A percentile compares a stretch with the other conserved stretches of the same genome.
These are phyloP conservation scores for Hymenoscyphus fraxineus DNA, from an alignment of 2,329 filamentous ascomycete species.

Conservation along the genomic window DNA sequence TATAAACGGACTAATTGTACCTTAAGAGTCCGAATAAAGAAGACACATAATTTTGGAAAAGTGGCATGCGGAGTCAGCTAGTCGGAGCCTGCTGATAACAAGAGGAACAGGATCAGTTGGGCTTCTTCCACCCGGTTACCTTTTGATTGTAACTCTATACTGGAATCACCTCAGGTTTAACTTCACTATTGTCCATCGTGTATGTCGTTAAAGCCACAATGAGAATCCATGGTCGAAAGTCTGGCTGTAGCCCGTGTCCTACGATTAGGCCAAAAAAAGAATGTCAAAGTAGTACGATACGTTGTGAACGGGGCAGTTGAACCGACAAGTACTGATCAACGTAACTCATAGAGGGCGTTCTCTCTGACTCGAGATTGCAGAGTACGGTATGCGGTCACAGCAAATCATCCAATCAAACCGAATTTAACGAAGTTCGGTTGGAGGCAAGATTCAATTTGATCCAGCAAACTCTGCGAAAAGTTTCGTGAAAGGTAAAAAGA, in stretches of 20 bases:
- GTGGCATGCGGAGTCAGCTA: slow-evolving; percentile 13
- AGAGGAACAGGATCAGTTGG: slow-evolving; percentile 22
- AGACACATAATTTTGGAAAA: slow-evolving; percentile 10
- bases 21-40: slow-evolving; percentile 8
- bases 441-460: too few species aligned
- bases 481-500: too few species aligned
- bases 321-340: background rate
- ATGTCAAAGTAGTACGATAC: slow-evolving; percentile 22
- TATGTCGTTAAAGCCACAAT: slow-evolving; percentile 27
- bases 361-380: too few species aligned
- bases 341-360: too few species aligned
- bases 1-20: slow-evolving; percentile 20
- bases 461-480: too few species aligned
- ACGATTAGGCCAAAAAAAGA: slow-evolving; percentile 20
- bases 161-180: slow-evolving; percentile 11
- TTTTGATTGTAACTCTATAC: background rate
- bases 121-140: slow-evolving; percentile 4
- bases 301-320: slow-evolving; percentile 24
- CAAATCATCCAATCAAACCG: too few species aligned
- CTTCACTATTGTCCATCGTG: slow-evolving; percentile 22
- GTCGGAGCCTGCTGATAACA: slow-evolving; percentile 22
- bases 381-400: too few species aligned
- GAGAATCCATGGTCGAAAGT: slow-evolving; percentile 24
- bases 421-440: too few species aligned
- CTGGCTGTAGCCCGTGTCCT: slow-evolving; percentile 22